These are phyloP conservation scores for Suillus placidus DNA, from an alignment of 768 basidiomycete genomes.

Conservation along the genomic window DNA sequence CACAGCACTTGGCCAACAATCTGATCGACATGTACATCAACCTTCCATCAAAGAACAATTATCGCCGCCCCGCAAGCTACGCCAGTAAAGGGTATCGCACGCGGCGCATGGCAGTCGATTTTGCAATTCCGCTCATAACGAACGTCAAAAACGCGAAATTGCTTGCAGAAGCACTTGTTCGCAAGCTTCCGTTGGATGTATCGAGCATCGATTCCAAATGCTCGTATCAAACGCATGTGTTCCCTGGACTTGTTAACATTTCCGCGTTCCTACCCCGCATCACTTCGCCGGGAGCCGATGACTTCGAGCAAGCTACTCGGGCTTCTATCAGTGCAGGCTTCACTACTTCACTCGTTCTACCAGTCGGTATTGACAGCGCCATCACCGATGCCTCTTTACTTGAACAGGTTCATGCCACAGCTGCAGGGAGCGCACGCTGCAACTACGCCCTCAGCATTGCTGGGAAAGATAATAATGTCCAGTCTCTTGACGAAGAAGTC, in stretches of 20 bases:
- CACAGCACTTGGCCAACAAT: slow-evolving; percentile 95
- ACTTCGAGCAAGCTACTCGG: slow-evolving; percentile 69
- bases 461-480: slow-evolving; percentile 70
- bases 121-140: slow-evolving; percentile 94
- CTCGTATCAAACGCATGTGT: slow-evolving; percentile 84
- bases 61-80: slow-evolving; percentile 95
- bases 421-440: slow-evolving; percentile 70
- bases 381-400: slow-evolving; percentile 73
- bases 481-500: slow-evolving; percentile 69
- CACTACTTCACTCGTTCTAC: slow-evolving; percentile 80
- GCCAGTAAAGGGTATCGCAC: slow-evolving; percentile 96
- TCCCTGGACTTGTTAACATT: slow-evolving; percentile 92
- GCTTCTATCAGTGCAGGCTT: slow-evolving; percentile 91
- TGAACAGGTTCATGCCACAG: slow-evolving; percentile 67
- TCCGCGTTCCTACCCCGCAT: slow-evolving; percentile 83
- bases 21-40: slow-evolving; percentile 99
- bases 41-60: slow-evolving; percentile 96
- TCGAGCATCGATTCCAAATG: slow-evolving; percentile 92
- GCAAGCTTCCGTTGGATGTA: slow-evolving; percentile 89
- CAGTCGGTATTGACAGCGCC: slow-evolving; percentile 59
- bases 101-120: slow-evolving; percentile 98
- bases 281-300: slow-evolving; percentile 43
- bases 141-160: slow-evolving; percentile 99
- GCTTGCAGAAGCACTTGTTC: slow-evolving; percentile 88
- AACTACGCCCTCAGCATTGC: slow-evolving; percentile 86